Evolutionary conservation across 2,329 filamentous ascomycete species (phyloP).

Genomic region (Botrytis aclada): DNA sequence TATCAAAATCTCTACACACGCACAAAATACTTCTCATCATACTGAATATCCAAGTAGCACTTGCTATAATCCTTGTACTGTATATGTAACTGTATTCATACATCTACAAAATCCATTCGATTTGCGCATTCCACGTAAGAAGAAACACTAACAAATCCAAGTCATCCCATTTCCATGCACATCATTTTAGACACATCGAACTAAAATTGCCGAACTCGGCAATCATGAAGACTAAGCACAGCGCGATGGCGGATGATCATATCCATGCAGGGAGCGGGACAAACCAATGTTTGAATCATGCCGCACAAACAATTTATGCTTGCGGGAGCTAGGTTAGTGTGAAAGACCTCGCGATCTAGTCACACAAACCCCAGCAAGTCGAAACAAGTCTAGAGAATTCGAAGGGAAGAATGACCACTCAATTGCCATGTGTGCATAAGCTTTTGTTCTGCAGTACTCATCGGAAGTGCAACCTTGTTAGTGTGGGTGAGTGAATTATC

Average conservation of each 20-base stretch:
- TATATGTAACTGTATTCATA: background rate
- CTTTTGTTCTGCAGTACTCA: background rate
- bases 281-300: background rate
- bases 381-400: background rate
- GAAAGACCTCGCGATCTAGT: background rate
- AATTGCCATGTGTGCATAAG: slow-evolving; percentile 1
- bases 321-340: background rate
- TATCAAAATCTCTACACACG: background rate
- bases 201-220: background rate
- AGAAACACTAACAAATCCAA: background rate
- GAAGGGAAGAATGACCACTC: slow-evolving; percentile 1
- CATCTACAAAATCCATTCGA: background rate
- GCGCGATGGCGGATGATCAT: slow-evolving; percentile 6
- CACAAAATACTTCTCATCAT: background rate
- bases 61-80: background rate
- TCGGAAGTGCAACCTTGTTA: background rate
- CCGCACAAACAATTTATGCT: background rate
- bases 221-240: background rate
- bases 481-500: background rate
- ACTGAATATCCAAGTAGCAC: background rate
- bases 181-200: background rate
- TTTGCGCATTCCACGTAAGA: slow-evolving; percentile 2
- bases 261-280: background rate
- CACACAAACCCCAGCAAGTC: background rate
- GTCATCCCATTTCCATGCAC: background rate